A percentile compares a stretch with the other conserved stretches of the same genome.
Evolutionary conservation across 116 monocot species (phyloP).

Genomic region (Phalaenopsis hybrid): DNA sequence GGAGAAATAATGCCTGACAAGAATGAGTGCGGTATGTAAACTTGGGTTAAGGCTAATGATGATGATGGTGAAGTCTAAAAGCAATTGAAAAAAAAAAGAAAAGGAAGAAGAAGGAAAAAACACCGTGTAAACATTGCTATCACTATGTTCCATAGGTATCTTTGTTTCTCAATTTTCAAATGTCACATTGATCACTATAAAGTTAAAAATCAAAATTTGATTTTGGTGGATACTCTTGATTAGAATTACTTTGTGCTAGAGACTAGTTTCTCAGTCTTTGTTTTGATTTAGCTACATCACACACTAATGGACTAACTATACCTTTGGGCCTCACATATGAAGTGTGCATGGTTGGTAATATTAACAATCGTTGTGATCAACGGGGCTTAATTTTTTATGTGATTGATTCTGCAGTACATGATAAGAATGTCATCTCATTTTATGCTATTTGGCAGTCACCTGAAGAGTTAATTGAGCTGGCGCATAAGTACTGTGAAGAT

Average conservation of each 20-base stretch:
- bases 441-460: conserved; percentile 48
- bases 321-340: background rate
- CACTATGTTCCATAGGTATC: too few relatives aligned
- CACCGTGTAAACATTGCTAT: too few relatives aligned
- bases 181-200: too few relatives aligned
- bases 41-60: too few relatives aligned
- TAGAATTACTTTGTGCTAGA: background rate
- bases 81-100: too few relatives aligned
- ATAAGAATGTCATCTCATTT: background rate
- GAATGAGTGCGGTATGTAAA: too few relatives aligned
- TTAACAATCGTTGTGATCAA: background rate
- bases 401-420: background rate
- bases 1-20: too few relatives aligned
- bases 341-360: background rate
- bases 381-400: background rate
- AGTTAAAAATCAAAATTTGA: background rate
- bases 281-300: background rate
- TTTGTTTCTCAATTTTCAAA: too few relatives aligned
- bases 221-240: background rate
- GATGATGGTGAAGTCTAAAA: too few relatives aligned
- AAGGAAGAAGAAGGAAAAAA: too few relatives aligned
- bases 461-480: conserved; percentile 81
- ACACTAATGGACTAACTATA: background rate
- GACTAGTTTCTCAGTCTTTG: background rate
- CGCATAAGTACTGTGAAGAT: conserved; percentile 75